Evolutionary conservation across 352 stramenopile genomes (phyloP).

Genomic region (Globisporangium viniferum): DNA sequence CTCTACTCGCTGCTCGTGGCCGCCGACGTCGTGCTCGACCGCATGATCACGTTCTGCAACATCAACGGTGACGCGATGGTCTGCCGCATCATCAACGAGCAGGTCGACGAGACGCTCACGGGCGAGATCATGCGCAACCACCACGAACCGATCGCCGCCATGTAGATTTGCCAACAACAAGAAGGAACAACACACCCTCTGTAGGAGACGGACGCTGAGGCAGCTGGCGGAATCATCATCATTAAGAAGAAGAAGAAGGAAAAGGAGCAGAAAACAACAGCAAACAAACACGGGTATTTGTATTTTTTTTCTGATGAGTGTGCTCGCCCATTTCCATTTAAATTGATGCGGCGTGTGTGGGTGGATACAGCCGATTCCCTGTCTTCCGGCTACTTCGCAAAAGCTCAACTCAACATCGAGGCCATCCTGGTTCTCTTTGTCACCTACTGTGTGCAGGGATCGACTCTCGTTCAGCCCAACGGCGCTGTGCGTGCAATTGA

Average conservation of each 20-base stretch:
- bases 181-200: neutral
- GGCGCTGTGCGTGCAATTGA: too few relatives aligned
- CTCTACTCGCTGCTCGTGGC: constrained; percentile 65
- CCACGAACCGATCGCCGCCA: constrained; percentile 15
- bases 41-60: constrained; percentile 72
- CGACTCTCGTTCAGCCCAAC: too few relatives aligned
- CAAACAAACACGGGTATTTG: too few relatives aligned
- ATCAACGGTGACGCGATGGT: constrained; percentile 74
- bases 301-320: too few relatives aligned
- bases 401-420: too few relatives aligned
- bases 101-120: constrained; percentile 22
- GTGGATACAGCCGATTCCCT: too few relatives aligned
- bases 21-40: constrained; percentile 70
- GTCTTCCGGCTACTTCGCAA: too few relatives aligned
- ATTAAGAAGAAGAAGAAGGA: neutral
- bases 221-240: neutral
- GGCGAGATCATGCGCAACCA: constrained; percentile 24
- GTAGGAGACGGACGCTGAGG: neutral
- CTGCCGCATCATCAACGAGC: constrained; percentile 65
- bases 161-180: constrained; percentile 11
- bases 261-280: too few relatives aligned
- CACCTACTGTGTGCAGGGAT: too few relatives aligned
- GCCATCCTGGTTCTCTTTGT: too few relatives aligned
- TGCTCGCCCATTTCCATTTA: too few relatives aligned
- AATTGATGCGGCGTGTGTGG: too few relatives aligned